These are phyloP conservation scores for Schizophyllum amplum DNA, from an alignment of 1,284 basidiomycete genomes.

Conservation along the genomic window DNA sequence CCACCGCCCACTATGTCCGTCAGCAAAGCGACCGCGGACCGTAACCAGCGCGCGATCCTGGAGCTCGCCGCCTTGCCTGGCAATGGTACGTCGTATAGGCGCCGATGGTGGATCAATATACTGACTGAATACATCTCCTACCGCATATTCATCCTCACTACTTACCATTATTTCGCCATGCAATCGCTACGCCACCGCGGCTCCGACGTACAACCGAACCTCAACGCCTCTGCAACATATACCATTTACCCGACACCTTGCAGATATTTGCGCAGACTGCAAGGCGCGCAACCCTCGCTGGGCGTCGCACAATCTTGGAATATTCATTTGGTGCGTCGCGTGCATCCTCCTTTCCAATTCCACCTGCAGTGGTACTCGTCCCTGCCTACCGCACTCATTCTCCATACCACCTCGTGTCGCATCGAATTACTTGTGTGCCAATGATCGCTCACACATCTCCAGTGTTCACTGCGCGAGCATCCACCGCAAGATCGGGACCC, in stretches of 20 bases:
- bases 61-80: slow-evolving; percentile 65
- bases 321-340: slow-evolving; percentile 74
- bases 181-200: no score
- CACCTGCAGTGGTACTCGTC: neutral
- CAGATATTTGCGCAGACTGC: slow-evolving; percentile 82
- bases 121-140: slow-evolving; percentile 1
- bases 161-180: no score
- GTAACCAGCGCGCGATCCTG: slow-evolving; percentile 58
- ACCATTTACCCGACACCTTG: neutral
- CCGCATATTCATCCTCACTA: no score
- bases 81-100: slow-evolving; percentile 46
- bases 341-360: neutral
- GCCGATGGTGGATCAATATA: slow-evolving; percentile 3
- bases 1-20: neutral
- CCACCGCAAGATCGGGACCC: slow-evolving; percentile 84
- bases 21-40: slow-evolving; percentile 56
- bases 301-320: slow-evolving; percentile 76
- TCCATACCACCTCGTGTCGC: neutral
- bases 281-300: slow-evolving; percentile 71
- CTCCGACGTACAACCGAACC: no score
- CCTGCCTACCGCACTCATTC: neutral
- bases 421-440: neutral
- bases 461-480: slow-evolving; percentile 80
- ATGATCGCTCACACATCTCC: slow-evolving; percentile 5
- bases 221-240: no score